phyloP scores from a whole-genome alignment of 495 filamentous ascomycete species.

The Lepidopterella palustris region DNA sequence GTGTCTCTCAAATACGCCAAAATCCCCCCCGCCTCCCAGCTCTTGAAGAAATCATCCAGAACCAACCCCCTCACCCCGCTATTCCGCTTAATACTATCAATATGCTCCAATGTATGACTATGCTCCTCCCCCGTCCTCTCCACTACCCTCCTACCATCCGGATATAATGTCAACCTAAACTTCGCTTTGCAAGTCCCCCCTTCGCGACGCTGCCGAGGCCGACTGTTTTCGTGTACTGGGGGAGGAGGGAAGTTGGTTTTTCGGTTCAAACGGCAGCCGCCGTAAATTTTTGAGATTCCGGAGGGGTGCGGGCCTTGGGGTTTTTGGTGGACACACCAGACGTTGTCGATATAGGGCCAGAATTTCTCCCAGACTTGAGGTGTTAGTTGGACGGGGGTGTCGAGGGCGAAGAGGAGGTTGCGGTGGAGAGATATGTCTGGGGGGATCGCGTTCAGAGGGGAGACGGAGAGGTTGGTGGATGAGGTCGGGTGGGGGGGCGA shows the following conservation, averaged over 20 bases:
- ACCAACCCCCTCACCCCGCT: conserved; percentile 12
- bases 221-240: conserved; percentile 2
- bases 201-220: conserved; percentile 14
- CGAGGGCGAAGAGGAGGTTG: conserved; percentile 22
- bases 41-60: conserved; percentile 23
- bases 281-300: conserved; percentile 18
- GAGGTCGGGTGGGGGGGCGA: neutral
- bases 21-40: conserved; percentile 23
- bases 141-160: conserved; percentile 8
- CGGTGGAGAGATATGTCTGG: conserved; percentile 18
- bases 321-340: conserved; percentile 22
- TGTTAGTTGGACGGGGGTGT: conserved; percentile 17
- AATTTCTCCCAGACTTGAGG: conserved; percentile 12
- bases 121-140: conserved; percentile 14
- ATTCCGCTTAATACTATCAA: conserved; percentile 20
- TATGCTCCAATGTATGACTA: conserved; percentile 18
- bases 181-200: conserved; percentile 22
- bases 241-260: conserved; percentile 15
- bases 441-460: conserved; percentile 19
- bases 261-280: conserved; percentile 15
- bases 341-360: conserved; percentile 24
- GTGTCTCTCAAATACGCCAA: conserved; percentile 19
- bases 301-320: conserved; percentile 7
- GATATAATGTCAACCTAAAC: conserved; percentile 16
- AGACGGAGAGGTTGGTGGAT: neutral